phyloP scores from a whole-genome alignment of 2,329 filamentous ascomycete species.

The Zalaria sp. region DNA sequence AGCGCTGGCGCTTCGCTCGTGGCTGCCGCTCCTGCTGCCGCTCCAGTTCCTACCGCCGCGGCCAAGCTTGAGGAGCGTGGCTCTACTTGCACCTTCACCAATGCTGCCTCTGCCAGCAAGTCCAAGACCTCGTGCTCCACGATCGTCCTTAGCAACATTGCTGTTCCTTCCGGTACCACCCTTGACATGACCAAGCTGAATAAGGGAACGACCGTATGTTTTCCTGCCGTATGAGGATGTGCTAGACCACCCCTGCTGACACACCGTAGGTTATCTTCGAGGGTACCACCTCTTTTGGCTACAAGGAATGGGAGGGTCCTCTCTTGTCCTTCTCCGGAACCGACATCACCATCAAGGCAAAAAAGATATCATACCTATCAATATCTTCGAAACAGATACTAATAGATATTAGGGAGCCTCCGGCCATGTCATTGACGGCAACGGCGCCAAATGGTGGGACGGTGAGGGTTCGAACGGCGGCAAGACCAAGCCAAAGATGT shows the following conservation, averaged over 20 bases:
- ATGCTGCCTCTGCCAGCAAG: conserved; percentile 3
- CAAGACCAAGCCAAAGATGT: conserved; percentile 51
- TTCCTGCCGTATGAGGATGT: conserved; percentile 23
- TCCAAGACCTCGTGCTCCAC: conserved; percentile 14
- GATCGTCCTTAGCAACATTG: conserved; percentile 24
- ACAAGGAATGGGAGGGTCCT: conserved; percentile 51
- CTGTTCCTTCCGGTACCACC: conserved; percentile 22
- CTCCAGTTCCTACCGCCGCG: neutral
- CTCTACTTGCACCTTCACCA: conserved; percentile 7
- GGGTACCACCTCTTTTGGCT: conserved; percentile 53
- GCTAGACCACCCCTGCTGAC: conserved; percentile 18
- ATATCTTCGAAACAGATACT: too few relatives aligned
- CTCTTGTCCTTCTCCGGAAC: conserved; percentile 47
- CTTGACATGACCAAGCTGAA: conserved; percentile 21
- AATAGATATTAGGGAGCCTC: conserved; percentile 22
- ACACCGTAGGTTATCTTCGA: conserved; percentile 40
- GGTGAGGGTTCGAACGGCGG: conserved; percentile 44
- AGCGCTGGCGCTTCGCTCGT: conserved; percentile 6
- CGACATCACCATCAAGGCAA: conserved; percentile 33
- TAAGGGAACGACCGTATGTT: conserved; percentile 16
- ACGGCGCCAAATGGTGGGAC: conserved; percentile 48
- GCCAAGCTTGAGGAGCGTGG: neutral
- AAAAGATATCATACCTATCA: too few relatives aligned
- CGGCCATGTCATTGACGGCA: conserved; percentile 42
- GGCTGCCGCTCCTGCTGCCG: conserved; percentile 1